Base-by-base conservation (phyloP, 2,329 filamentous ascomycete species). In the Aspergillus aculeatus region DNA sequence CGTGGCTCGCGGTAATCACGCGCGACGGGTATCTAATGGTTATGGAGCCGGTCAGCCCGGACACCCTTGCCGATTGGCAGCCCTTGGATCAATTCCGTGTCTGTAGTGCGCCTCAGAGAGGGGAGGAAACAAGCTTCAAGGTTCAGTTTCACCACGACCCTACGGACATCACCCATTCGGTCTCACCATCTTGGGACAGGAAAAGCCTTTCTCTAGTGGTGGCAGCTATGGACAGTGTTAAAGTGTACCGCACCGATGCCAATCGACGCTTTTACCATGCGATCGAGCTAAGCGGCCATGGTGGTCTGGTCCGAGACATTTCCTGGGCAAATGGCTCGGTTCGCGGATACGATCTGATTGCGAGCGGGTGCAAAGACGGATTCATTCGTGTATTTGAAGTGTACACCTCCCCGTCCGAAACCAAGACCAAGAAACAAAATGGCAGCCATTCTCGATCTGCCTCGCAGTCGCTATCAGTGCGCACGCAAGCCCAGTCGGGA, bases 241-340 rank as follows among this genome's bases (percentile, higher is more conserved):
- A 88, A 69, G 81, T 99, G 21, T 98, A 93, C 77, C 85, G 95
- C 56, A 94, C 91, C 2, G 79, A 87, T 78, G 78, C 86, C 72
- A 80, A 84, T 57, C 90, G 90, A 62, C 89, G 91, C 60, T 96
- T 98, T 71, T 96, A 96, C 73, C 85, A 91, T 7, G 92, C 92
- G 0, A 87, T 89, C 21, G 89, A 92, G 70, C 80, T 98, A 16
- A 81, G 82, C 31, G 87, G 87, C 1, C 90, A 96, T 68, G 83
- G 85, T 7, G 87, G 88, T 0, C 82, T 98, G 44, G 90, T 97
- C 6, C 84, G 94, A 51, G 93, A 97, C 73, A 85, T 97, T 1
- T 89, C 91, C 2, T 99, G 95, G 95, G 92, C 94, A 1, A 90
- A 92, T 51, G 94, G 92, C 12, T 96, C 92, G 65, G 92, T 96